A percentile compares a stretch with the other conserved stretches of the same genome.
These are phyloP conservation scores for Kurtzmaniella quercitrusa DNA, from an alignment of 1,139 yeast species.

Conservation along the genomic window DNA sequence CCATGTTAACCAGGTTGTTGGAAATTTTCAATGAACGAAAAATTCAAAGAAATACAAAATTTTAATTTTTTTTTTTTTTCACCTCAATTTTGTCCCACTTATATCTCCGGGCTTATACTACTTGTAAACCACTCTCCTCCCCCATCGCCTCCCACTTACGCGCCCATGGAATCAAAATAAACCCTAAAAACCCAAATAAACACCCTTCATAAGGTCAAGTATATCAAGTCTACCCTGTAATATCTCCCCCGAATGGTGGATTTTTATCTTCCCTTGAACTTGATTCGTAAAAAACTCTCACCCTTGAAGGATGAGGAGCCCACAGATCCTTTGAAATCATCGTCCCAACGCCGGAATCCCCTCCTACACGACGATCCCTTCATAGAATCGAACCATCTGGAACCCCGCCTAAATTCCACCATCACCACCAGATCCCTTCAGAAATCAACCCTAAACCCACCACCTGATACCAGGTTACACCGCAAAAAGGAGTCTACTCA, in stretches of 20 bases:
- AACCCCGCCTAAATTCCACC: not conserved
- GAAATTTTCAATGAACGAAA: too few relatives aligned
- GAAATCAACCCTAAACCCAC: not conserved
- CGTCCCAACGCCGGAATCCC: conserved; percentile 4
- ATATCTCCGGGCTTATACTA: too few relatives aligned
- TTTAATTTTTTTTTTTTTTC: too few relatives aligned
- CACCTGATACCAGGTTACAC: not conserved
- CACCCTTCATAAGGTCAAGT: not conserved
- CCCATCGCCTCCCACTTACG: conserved; percentile 18
- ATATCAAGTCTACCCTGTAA: too few relatives aligned
- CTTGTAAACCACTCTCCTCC: not conserved
- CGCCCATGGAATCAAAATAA: conserved; percentile 11
- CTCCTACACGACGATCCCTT: conserved; percentile 30
- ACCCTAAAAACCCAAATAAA: not conserved
- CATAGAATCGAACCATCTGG: conserved; percentile 16
- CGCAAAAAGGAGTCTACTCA: not conserved
- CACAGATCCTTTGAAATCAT: conserved; percentile 8
- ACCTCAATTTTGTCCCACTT: too few relatives aligned
- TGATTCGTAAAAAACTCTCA: conserved; percentile 16
- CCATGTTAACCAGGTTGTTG: not conserved
- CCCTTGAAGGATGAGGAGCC: conserved; percentile 11
- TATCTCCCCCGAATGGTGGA: conserved; percentile 7
- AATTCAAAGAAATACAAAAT: too few relatives aligned
- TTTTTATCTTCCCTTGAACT: conserved; percentile 9
- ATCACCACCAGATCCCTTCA: not conserved